These are phyloP conservation scores for Diospyros kaki DNA, from an alignment of 148 eudicot genomes.

Conservation along the genomic window DNA sequence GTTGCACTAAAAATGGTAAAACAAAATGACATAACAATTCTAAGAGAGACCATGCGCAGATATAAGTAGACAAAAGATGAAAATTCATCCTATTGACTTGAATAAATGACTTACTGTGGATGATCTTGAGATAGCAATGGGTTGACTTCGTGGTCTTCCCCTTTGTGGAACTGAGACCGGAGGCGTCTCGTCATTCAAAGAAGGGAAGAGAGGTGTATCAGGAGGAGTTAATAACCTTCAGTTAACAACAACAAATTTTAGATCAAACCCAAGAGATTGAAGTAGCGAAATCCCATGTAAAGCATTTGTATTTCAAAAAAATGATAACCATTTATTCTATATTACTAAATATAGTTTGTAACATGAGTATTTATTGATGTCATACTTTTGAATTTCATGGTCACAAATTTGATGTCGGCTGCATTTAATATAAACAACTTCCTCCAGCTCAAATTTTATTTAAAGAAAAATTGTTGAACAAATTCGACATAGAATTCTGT, in stretches of 20 bases:
- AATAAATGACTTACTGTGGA: conserved; percentile 53
- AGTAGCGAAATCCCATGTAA: background rate
- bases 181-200: conserved; percentile 82
- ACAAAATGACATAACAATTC: background rate
- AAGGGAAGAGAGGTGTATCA: conserved; percentile 86
- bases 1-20: background rate
- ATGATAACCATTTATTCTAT: background rate
- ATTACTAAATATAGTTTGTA: background rate
- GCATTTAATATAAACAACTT: background rate
- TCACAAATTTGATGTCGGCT: background rate
- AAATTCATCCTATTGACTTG: conserved; percentile 10
- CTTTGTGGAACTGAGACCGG: conserved; percentile 48
- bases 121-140: conserved; percentile 84
- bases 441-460: background rate
- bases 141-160: conserved; percentile 83
- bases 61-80: background rate
- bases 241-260: conserved; percentile 16
- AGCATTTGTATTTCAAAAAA: background rate
- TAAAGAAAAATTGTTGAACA: background rate
- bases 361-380: background rate
- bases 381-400: background rate
- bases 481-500: background rate
- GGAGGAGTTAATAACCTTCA: conserved; percentile 97
- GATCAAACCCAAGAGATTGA: conserved; percentile 10
- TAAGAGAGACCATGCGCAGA: background rate